These are phyloP conservation scores for Massarina eburnea DNA, from an alignment of 2,329 filamentous ascomycete species.

Conservation along the genomic window DNA sequence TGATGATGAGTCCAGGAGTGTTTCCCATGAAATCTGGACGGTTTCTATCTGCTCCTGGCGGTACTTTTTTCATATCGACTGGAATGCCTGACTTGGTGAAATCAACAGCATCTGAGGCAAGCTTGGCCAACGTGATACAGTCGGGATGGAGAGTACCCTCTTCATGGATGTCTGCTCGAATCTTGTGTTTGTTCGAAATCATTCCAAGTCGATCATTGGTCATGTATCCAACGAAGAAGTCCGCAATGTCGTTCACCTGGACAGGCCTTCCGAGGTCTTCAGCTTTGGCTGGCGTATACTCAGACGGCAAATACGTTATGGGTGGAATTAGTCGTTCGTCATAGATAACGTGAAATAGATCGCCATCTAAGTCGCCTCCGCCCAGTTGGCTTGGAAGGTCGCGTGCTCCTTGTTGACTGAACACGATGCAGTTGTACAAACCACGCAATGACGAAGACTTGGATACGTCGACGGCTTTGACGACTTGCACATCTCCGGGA, in stretches of 20 bases:
- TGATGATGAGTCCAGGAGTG: slow-evolving; percentile 43
- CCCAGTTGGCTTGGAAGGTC: slow-evolving; percentile 78
- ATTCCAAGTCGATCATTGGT: slow-evolving; percentile 48
- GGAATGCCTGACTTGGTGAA: slow-evolving; percentile 33
- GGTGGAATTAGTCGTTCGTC: slow-evolving; percentile 57
- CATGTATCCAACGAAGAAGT: slow-evolving; percentile 69
- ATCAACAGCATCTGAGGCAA: slow-evolving; percentile 39
- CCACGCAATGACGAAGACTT: slow-evolving; percentile 59
- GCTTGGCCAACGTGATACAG: slow-evolving; percentile 43
- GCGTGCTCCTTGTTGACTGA: slow-evolving; percentile 69
- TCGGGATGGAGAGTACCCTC: slow-evolving; percentile 28
- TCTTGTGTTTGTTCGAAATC: slow-evolving; percentile 46
- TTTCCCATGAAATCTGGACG: slow-evolving; percentile 59
- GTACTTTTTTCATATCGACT: slow-evolving; percentile 19
- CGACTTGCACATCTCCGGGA: slow-evolving; percentile 76
- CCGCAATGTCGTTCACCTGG: slow-evolving; percentile 65
- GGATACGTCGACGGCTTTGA: slow-evolving; percentile 61
- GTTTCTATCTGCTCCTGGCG: slow-evolving; percentile 18
- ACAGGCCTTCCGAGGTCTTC: slow-evolving; percentile 64
- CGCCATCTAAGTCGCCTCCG: slow-evolving; percentile 82
- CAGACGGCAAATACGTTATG: slow-evolving; percentile 59
- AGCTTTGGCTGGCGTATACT: slow-evolving; percentile 65
- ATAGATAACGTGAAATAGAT: slow-evolving; percentile 79
- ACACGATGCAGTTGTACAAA: slow-evolving; percentile 75
- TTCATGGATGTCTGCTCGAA: slow-evolving; percentile 42